Conservation (phyloP, 306 rosid species). For the Gastrolobium villosum region DNA sequence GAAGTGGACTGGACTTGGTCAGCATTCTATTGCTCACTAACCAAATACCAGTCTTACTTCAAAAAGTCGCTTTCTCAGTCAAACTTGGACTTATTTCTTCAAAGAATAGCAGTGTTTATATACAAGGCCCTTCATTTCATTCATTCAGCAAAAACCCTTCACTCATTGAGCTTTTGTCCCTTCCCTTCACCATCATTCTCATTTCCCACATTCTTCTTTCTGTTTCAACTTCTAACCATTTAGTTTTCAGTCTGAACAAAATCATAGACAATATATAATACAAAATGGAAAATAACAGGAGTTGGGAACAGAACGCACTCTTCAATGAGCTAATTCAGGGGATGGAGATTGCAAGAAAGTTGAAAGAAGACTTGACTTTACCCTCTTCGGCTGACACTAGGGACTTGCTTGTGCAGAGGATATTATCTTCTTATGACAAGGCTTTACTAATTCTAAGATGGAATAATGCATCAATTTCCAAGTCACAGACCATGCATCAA, state of each 20-base stretch:
- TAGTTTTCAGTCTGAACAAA: conserved; percentile 1
- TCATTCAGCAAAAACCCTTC: conserved; percentile 31
- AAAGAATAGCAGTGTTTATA: conserved; percentile 23
- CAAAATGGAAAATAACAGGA: conserved; percentile 62
- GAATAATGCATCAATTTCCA: conserved; percentile 53
- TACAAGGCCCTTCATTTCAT: neutral
- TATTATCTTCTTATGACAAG: conserved; percentile 75
- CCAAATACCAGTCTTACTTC: conserved; percentile 66
- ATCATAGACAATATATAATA: neutral
- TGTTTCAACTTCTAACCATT: neutral
- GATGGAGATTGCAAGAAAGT: conserved; percentile 73
- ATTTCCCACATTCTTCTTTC: neutral
- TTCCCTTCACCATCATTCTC: neutral
- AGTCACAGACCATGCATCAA: conserved; percentile 36
- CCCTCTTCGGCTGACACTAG: conserved; percentile 55
- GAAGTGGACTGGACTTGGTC: conserved; percentile 60
- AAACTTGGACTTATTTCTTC: conserved; percentile 48
- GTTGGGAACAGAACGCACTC: conserved; percentile 67
- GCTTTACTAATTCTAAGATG: conserved; percentile 70
- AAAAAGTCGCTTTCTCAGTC: conserved; percentile 69
- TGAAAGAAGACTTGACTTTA: conserved; percentile 57
- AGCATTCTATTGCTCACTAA: conserved; percentile 49
- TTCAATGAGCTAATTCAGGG: conserved; percentile 73
- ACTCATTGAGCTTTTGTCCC: neutral
- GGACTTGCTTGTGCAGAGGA: conserved; percentile 63